These are phyloP conservation scores for Penicillium atrosanguineum DNA, from an alignment of 495 filamentous ascomycete species.

Conservation along the genomic window DNA sequence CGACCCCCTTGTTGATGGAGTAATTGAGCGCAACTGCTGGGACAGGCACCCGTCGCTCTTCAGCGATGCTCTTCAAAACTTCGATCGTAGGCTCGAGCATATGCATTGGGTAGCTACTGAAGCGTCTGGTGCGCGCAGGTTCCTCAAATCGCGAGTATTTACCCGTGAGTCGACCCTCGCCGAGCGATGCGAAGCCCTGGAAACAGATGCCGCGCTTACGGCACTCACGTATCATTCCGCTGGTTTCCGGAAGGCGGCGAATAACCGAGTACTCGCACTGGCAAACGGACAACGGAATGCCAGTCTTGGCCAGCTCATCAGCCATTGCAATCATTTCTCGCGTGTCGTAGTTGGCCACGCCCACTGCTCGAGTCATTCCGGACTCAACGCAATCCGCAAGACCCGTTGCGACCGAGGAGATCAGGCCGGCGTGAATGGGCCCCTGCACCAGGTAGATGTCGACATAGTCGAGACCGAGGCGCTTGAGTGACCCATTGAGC, in stretches of 20 bases:
- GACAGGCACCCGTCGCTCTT: constrained; percentile 23
- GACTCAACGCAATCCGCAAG: constrained; percentile 39
- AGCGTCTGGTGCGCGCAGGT: constrained; percentile 17
- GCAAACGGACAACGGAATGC: constrained; percentile 19
- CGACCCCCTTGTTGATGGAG: constrained; percentile 31
- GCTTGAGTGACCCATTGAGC: constrained; percentile 47
- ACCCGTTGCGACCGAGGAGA: constrained; percentile 23
- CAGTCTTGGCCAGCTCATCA: constrained; percentile 18
- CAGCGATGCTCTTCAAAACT: constrained; percentile 26
- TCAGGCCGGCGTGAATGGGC: constrained; percentile 39
- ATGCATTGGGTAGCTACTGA: constrained; percentile 30
- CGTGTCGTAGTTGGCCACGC: constrained; percentile 41
- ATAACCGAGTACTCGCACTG: constrained; percentile 30
- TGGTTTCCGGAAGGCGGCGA: constrained; percentile 21
- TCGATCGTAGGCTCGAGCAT: constrained; percentile 25
- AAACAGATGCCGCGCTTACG: constrained; percentile 24
- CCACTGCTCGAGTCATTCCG: constrained; percentile 34
- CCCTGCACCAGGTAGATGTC: constrained; percentile 76
- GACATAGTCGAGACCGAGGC: constrained; percentile 70
- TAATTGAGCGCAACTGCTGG: constrained; percentile 44
- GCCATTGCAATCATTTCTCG: constrained; percentile 41
- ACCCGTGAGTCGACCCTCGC: constrained; percentile 21
- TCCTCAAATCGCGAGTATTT: constrained; percentile 24
- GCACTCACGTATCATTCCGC: constrained; percentile 26
- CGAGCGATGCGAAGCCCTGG: constrained; percentile 26